These are phyloP conservation scores for Sarocladium brachiariae DNA, from an alignment of 2,329 filamentous ascomycete genomes.

Conservation along the genomic window DNA sequence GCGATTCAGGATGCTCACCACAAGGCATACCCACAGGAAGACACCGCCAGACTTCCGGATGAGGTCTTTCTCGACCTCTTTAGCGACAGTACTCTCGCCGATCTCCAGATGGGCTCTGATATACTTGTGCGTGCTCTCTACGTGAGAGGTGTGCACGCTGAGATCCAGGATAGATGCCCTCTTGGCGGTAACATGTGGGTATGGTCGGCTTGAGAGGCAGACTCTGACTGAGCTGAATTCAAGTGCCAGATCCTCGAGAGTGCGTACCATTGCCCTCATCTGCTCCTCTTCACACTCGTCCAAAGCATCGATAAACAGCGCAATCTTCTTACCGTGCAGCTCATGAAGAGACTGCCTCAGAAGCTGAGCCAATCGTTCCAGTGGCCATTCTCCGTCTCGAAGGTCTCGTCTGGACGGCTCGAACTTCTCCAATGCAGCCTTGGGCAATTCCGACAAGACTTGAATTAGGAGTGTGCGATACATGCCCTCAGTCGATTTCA, in stretches of 20 bases:
- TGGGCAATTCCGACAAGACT: background rate
- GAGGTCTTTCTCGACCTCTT: background rate
- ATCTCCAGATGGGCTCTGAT: background rate
- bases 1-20: background rate
- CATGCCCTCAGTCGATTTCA: slow-evolving; percentile 5
- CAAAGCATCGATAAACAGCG: slow-evolving; percentile 7
- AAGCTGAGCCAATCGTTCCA: background rate
- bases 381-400: background rate
- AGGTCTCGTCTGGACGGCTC: background rate
- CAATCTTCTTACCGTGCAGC: background rate
- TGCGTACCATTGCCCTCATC: background rate
- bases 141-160: background rate
- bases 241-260: background rate
- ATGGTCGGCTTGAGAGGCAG: slow-evolving; percentile 5
- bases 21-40: background rate
- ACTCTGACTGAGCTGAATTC: background rate
- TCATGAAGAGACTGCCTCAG: background rate
- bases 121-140: background rate
- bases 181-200: background rate
- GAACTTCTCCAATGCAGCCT: background rate
- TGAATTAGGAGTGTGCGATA: background rate
- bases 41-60: background rate
- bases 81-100: background rate
- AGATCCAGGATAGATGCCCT: background rate
- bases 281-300: slow-evolving; percentile 4